phyloP scores from a whole-genome alignment of 208 protist species.

The Acanthamoeba royreba region DNA sequence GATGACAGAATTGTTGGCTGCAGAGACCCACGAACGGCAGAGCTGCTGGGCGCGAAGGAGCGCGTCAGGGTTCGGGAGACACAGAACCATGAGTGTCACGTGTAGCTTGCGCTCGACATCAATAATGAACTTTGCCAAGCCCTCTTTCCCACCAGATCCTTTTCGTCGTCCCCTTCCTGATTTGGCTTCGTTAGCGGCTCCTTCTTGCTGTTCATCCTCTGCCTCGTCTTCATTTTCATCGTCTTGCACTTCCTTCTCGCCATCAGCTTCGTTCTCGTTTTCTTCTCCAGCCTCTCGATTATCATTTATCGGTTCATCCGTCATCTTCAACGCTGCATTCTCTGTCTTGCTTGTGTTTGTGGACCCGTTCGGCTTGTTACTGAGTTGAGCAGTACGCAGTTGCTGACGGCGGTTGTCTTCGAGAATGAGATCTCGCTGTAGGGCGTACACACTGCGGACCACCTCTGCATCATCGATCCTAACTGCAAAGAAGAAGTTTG shows the following conservation, averaged over 20 bases:
- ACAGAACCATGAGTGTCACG: background rate
- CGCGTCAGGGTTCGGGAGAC: background rate
- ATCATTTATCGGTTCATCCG: too few relatives aligned
- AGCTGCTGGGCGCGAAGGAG: background rate
- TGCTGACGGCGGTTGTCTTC: background rate
- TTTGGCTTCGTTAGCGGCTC: background rate
- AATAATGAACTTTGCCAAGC: background rate
- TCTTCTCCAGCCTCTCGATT: too few relatives aligned
- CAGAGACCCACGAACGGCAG: background rate
- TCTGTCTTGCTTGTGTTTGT: background rate
- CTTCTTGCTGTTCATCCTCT: too few relatives aligned
- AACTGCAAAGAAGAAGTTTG: background rate
- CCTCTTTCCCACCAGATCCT: too few relatives aligned
- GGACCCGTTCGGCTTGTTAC: background rate
- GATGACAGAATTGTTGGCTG: background rate
- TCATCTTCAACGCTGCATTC: too few relatives aligned
- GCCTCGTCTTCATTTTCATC: too few relatives aligned
- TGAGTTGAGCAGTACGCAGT: background rate
- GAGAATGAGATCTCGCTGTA: background rate
- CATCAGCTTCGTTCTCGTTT: too few relatives aligned
- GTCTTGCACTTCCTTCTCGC: too few relatives aligned
- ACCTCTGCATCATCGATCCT: background rate
- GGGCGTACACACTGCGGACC: background rate
- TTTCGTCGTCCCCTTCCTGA: background rate
- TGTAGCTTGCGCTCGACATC: background rate